Evolutionary conservation across 2,329 filamentous ascomycete genomes (phyloP), one percentile per base, ranked within the genome.

Genomic region (Helotiales sp.): DNA sequence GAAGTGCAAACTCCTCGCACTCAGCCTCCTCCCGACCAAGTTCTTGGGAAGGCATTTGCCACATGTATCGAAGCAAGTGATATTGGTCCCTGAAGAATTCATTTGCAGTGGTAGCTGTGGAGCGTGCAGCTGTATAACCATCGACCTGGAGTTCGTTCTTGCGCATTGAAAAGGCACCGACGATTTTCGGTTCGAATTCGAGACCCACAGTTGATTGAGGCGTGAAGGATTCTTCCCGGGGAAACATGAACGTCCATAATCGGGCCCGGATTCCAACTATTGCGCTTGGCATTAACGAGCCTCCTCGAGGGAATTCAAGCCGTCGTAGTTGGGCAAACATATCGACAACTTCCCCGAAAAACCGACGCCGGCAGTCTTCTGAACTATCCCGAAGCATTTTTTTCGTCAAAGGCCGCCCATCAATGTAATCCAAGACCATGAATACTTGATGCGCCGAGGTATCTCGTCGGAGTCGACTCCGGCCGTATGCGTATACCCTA

Each of bases 351-450:
- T 52, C 49, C 5, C 49, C 49, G 26, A 52, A 52, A 52, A 52
- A 52, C 49, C 49, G 49, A 28, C 49, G 49, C 49, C 49, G 49
- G 49, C 24, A 30, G 49, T 52, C 49, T 52, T 52, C 49, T n/a
- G 26, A 17, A 17, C 49, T 52, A 32, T 52, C 26, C 49, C 49
- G 26, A 52, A 52, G 49, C 49, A 52, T 30, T 52, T 52, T 52
- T 32, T 52, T 52, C 13, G 49, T 32, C 17, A 52, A 52, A 20
- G 49, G 49, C 15, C 49, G 49, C 26, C 26, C 15, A 52, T 52
- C 6, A 52, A 52, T 52, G 5, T 52, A 52, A 52, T 52, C 49
- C 15, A 52, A 52, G 49, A 52, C 49, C 15, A 52, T 52, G 49
- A 52, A 52, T 52, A 52, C 49, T 52, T 52, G 49, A 32, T 32